These are phyloP conservation scores for Harrya chromipes DNA, from an alignment of 768 basidiomycete genomes.

Conservation along the genomic window DNA sequence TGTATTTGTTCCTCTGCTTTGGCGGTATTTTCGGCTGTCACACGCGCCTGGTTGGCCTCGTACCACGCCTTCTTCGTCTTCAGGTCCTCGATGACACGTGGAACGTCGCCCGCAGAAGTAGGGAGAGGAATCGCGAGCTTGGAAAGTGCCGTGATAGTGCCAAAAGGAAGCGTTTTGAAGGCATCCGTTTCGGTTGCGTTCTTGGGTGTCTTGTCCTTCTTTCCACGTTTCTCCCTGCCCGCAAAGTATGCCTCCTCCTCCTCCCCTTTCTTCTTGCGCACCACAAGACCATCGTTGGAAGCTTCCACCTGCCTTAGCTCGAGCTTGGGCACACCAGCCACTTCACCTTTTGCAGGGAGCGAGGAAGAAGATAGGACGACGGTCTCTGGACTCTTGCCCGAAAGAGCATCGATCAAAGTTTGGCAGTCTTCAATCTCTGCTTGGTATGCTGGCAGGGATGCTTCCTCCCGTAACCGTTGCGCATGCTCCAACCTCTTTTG, in stretches of 20 bases:
- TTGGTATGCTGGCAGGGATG: conserved; percentile 85
- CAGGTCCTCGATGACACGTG: conserved; percentile 84
- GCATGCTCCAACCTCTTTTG: conserved; percentile 78
- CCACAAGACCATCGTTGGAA: conserved; percentile 60
- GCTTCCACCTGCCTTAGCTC: conserved; percentile 84
- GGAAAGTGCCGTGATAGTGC: conserved; percentile 86
- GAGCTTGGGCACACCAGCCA: conserved; percentile 71
- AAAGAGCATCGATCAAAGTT: conserved; percentile 84
- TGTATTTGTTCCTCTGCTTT: conserved; percentile 77
- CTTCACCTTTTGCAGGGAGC: conserved; percentile 38
- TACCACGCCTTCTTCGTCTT: conserved; percentile 95
- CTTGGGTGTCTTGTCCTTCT: conserved; percentile 49
- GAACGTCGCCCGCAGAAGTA: conserved; percentile 66
- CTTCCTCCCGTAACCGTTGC: conserved; percentile 85
- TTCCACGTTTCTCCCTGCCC: conserved; percentile 64
- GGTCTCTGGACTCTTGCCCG: conserved; percentile 55
- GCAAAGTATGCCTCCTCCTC: conserved; percentile 81
- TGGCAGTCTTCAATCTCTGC: conserved; percentile 95
- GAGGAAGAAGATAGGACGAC: conserved; percentile 43
- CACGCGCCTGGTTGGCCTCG: conserved; percentile 83
- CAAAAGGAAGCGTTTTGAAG: conserved; percentile 66
- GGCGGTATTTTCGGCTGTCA: conserved; percentile 74
- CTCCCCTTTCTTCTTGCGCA: conserved; percentile 90
- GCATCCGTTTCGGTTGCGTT: conserved; percentile 35
- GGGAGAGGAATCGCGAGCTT: conserved; percentile 90